These are phyloP conservation scores for Xylaria sp. DNA, from an alignment of 2,329 filamentous ascomycete genomes.

Conservation along the genomic window DNA sequence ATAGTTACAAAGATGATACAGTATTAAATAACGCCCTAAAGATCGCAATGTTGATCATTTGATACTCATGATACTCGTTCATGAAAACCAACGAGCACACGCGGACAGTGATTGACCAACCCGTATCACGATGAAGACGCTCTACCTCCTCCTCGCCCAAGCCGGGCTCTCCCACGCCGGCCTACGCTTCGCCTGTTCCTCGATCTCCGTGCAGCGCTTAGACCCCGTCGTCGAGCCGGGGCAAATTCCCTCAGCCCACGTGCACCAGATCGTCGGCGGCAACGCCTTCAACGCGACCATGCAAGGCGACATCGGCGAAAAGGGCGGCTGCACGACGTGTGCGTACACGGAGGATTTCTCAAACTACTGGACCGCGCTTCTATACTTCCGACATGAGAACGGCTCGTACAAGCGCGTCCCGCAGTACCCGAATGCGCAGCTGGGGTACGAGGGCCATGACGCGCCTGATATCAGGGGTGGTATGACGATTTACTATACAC, in stretches of 20 bases:
- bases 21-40: neutral
- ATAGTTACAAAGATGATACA: neutral
- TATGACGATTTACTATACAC: slow-evolving; percentile 43
- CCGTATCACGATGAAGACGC: slow-evolving; percentile 18
- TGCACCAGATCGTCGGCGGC: slow-evolving; percentile 42
- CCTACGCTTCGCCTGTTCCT: slow-evolving; percentile 41
- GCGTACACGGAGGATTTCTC: slow-evolving; percentile 42
- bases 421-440: slow-evolving; percentile 34
- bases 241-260: slow-evolving; percentile 38
- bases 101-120: too few relatives aligned
- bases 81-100: neutral
- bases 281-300: slow-evolving; percentile 42
- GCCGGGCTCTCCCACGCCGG: slow-evolving; percentile 38
- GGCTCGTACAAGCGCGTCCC: slow-evolving; percentile 42
- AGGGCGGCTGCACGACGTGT: slow-evolving; percentile 40
- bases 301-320: slow-evolving; percentile 38
- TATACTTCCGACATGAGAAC: slow-evolving; percentile 41
- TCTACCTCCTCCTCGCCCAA: slow-evolving; percentile 21
- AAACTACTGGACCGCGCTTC: slow-evolving; percentile 42
- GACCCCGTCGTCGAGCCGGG: slow-evolving; percentile 42
- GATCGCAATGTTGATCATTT: neutral
- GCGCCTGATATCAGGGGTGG: slow-evolving; percentile 39
- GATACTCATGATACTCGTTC: neutral
- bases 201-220: slow-evolving; percentile 39
- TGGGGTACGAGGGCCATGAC: slow-evolving; percentile 29